phyloP scores from a whole-genome alignment of 495 filamentous ascomycete species.

The Tetracladium marchalianum region DNA sequence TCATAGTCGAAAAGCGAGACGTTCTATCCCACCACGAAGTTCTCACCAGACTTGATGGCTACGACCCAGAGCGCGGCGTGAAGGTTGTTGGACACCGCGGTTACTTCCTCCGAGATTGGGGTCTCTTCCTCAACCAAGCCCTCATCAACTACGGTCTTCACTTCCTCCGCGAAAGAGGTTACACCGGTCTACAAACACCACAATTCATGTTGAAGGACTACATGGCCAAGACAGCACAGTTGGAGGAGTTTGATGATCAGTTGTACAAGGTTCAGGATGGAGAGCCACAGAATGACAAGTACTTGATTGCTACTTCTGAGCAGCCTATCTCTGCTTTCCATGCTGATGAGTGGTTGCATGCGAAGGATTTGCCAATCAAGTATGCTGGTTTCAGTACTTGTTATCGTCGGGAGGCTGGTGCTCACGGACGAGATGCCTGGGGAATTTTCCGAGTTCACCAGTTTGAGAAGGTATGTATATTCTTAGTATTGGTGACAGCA shows the following conservation, averaged over 20 bases:
- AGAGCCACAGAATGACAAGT: constrained; percentile 83
- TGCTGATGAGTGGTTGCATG: constrained; percentile 83
- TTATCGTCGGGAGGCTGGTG: constrained; percentile 89
- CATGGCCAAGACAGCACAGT: constrained; percentile 98
- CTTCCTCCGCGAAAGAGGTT: constrained; percentile 68
- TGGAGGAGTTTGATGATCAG: constrained; percentile 96
- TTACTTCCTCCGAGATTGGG: constrained; percentile 83
- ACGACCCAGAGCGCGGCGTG: constrained; percentile 85
- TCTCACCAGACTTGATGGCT: constrained; percentile 75
- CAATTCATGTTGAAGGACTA: constrained; percentile 93
- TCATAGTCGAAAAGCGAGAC: constrained; percentile 55
- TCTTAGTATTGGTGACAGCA: not conserved
- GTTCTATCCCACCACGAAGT: constrained; percentile 93
- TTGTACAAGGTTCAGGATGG: constrained; percentile 91
- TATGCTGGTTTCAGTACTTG: constrained; percentile 93
- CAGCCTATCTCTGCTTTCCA: constrained; percentile 91
- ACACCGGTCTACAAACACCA: constrained; percentile 83
- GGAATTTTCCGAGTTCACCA: constrained; percentile 97
- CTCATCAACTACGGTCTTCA: constrained; percentile 90
- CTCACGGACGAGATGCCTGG: constrained; percentile 93
- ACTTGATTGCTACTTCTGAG: constrained; percentile 94
- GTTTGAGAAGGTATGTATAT: constrained; percentile 70
- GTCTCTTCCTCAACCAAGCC: constrained; percentile 87
- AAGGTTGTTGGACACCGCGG: constrained; percentile 94
- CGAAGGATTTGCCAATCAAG: constrained; percentile 79